phyloP scores from a whole-genome alignment of 2,329 filamentous ascomycete genomes.

The Fusarium annulatum region DNA sequence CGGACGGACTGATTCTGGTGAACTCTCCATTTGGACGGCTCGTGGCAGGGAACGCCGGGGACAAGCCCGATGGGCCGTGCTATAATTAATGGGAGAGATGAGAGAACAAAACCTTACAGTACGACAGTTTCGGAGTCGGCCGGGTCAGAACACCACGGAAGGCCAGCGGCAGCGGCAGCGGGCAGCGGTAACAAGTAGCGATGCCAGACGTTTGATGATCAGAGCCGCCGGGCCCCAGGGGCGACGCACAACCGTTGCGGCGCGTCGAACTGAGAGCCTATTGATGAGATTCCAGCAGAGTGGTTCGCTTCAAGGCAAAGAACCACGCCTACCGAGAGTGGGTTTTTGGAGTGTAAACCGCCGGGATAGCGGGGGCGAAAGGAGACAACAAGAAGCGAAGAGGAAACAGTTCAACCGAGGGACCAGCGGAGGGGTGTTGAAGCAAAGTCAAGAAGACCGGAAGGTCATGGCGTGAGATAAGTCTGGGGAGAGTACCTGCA shows the following conservation, averaged over 20 bases:
- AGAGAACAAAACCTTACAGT: slow-evolving; percentile 38
- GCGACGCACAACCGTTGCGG: slow-evolving; percentile 35
- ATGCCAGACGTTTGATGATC: slow-evolving; percentile 27
- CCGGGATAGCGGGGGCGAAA: slow-evolving; percentile 41
- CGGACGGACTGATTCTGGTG: slow-evolving; percentile 42
- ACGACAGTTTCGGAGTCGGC: slow-evolving; percentile 37
- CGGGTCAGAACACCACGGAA: slow-evolving; percentile 35
- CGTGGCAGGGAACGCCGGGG: slow-evolving; percentile 23
- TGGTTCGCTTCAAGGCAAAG: slow-evolving; percentile 46
- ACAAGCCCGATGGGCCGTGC: slow-evolving; percentile 30
- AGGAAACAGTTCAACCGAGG: slow-evolving; percentile 38
- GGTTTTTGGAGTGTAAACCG: slow-evolving; percentile 42
- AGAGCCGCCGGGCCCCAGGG: slow-evolving; percentile 34
- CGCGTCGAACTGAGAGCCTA: slow-evolving; percentile 37
- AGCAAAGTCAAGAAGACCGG: slow-evolving; percentile 44
- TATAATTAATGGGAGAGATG: slow-evolving; percentile 33
- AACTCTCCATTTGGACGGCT: slow-evolving; percentile 42
- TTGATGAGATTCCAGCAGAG: slow-evolving; percentile 44
- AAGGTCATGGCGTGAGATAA: slow-evolving; percentile 43
- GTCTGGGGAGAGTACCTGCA: slow-evolving; percentile 47
- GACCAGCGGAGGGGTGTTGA: slow-evolving; percentile 41
- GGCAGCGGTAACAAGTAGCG: slow-evolving; percentile 29
- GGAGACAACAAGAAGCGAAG: slow-evolving; percentile 45
- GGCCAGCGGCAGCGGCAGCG: slow-evolving; percentile 2
- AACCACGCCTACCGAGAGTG: slow-evolving; percentile 42